Base-by-base conservation (phyloP, 1,139 yeast genomes). In the Candida tunisiensis region DNA sequence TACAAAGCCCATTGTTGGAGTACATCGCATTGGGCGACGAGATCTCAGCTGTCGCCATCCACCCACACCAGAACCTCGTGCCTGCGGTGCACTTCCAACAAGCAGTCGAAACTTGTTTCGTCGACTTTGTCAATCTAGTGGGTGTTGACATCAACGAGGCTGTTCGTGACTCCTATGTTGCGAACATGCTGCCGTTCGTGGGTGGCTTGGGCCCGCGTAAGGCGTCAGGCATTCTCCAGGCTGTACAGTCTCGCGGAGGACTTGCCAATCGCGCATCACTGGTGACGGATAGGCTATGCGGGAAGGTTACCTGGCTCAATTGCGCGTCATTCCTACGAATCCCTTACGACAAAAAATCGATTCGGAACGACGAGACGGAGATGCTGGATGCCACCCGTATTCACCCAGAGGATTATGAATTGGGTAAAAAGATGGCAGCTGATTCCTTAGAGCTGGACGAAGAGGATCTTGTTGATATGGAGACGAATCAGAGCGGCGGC, bases 391-490 rank as follows among this genome's bases (percentile, higher is more conserved):
- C 92, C 20, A 88, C 98, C 0, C 69, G 98, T 55, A 83, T 91
- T 25, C 99, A 88, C 44, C 98, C 98, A 3, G 96, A 91, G 52
- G 98, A 88, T 53, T 88, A 88, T 47, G 93, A 80, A 34, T 63
- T 88, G 41, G 96, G 96, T 2, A 70, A 91, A 31, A 88, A 88
- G 48, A 85, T 88, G 83, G 96, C 96, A 7, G 91, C 94, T 3
- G 98, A 88, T 59, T 96, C 98, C 1, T 62, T 88, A 37, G 99
- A 91, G 44, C 65, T 83, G 38, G 95, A 85, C 44, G 98, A 91
- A 44, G 96, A 85, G 52, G 94, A 85, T 41, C 65, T 80, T 46
- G 80, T 74, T 3, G 91, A 75, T 32, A 60, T 75, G 34, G 92
- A 79, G 40, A 62, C 62, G 30, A 58, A 61, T 15, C 61, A 64